A percentile compares a stretch with the other conserved stretches of the same genome.
Evolutionary conservation across 2,329 filamentous ascomycete genomes (phyloP).

Genomic region (Rhynchosporium secalis): DNA sequence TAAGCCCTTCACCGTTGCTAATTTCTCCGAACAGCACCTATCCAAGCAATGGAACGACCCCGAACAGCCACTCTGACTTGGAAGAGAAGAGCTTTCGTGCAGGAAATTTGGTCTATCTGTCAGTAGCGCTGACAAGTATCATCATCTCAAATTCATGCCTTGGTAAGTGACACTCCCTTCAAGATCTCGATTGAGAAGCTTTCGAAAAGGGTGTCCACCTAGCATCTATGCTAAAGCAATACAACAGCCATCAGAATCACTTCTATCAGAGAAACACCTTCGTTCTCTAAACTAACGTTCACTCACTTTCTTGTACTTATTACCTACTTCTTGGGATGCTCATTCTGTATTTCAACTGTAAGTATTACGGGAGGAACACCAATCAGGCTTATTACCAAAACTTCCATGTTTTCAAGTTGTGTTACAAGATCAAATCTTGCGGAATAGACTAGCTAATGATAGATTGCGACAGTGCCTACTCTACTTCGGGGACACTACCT

Average conservation of each 20-base stretch:
- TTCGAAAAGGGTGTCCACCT: not conserved
- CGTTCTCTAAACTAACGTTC: conserved; percentile 4
- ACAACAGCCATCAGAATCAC: conserved; percentile 5
- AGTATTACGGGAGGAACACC: not conserved
- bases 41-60: not conserved
- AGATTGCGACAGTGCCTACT: conserved; percentile 3
- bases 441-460: not conserved
- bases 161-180: not conserved
- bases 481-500: conserved; percentile 16
- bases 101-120: conserved; percentile 7
- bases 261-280: conserved; percentile 7
- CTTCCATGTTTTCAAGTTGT: not conserved
- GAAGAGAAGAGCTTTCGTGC: not conserved
- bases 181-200: not conserved
- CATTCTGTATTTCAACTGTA: conserved; percentile 15
- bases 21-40: not conserved
- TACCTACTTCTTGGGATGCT: conserved; percentile 17
- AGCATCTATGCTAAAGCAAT: not conserved
- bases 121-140: conserved; percentile 1
- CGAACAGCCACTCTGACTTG: not conserved
- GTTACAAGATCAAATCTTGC: not conserved
- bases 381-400: not conserved
- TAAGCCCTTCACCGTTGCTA: not conserved
- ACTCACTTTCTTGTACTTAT: conserved; percentile 12
- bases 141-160: conserved; percentile 11